Evolutionary conservation across 805 yeast genomes (phyloP).

Genomic region (Ogataea trehalophila): DNA sequence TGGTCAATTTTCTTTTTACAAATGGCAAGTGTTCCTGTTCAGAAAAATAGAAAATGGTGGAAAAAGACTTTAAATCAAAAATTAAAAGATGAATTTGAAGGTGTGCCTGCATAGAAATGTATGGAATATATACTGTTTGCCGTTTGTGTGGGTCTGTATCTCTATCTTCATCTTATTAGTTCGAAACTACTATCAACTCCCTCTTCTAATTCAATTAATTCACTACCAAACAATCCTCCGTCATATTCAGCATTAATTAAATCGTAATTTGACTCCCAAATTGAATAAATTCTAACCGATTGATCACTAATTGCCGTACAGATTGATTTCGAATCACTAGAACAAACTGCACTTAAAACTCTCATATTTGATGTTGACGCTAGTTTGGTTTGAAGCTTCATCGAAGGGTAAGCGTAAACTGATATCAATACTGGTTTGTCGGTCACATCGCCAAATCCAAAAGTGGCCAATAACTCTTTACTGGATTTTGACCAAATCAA

Average conservation of each 20-base stretch:
- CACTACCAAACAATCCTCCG: slow-evolving; percentile 48
- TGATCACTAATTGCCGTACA: slow-evolving; percentile 78
- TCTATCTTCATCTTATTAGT: slow-evolving; percentile 21
- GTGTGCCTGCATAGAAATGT: slow-evolving; percentile 63
- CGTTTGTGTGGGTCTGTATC: not conserved
- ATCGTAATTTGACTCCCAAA: slow-evolving; percentile 56
- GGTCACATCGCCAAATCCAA: slow-evolving; percentile 62
- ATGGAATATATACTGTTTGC: not conserved
- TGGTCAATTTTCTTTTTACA: slow-evolving; percentile 50
- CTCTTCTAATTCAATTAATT: slow-evolving; percentile 53
- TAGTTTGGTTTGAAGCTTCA: slow-evolving; percentile 45
- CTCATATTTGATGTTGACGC: slow-evolving; percentile 49
- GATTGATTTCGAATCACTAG: slow-evolving; percentile 58
- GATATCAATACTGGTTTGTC: slow-evolving; percentile 48
- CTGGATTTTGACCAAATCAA: slow-evolving; percentile 65
- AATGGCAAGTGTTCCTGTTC: slow-evolving; percentile 61
- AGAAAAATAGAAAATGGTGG: slow-evolving; percentile 64
- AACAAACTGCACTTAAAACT: slow-evolving; percentile 58
- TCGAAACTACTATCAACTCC: slow-evolving; percentile 37
- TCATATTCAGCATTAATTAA: slow-evolving; percentile 25
- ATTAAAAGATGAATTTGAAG: slow-evolving; percentile 69
- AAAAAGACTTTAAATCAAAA: slow-evolving; percentile 49
- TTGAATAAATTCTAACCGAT: slow-evolving; percentile 65
- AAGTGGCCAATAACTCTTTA: slow-evolving; percentile 70
- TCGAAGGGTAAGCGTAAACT: slow-evolving; percentile 64